phyloP scores from a whole-genome alignment of 2,329 filamentous ascomycete species.

The Geosmithia putterillii region DNA sequence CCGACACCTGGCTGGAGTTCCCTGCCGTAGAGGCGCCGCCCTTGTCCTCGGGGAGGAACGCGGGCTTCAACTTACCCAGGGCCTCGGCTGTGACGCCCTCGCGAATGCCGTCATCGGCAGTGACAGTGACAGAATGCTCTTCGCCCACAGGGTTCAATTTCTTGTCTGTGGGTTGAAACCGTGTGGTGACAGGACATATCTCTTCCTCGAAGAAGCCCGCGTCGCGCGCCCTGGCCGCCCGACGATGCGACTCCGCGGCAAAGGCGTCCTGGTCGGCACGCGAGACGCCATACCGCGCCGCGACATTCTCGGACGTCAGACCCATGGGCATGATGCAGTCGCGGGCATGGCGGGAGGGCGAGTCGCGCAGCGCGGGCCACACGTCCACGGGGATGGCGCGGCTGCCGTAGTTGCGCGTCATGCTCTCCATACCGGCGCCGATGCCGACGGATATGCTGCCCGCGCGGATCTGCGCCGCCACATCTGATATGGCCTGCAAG shows the following conservation, averaged over 20 bases:
- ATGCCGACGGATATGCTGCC: slow-evolving; percentile 65
- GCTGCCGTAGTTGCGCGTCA: slow-evolving; percentile 82
- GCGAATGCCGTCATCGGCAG: slow-evolving; percentile 73
- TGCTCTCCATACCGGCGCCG: slow-evolving; percentile 88
- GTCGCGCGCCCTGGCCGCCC: slow-evolving; percentile 58
- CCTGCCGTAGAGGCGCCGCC: slow-evolving; percentile 68
- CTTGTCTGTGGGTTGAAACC: slow-evolving; percentile 52
- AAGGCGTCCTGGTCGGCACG: slow-evolving; percentile 74
- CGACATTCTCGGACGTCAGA: slow-evolving; percentile 80
- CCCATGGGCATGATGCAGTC: slow-evolving; percentile 97
- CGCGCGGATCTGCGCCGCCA: slow-evolving; percentile 64
- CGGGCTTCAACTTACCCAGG: slow-evolving; percentile 71
- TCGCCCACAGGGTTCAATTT: slow-evolving; percentile 37
- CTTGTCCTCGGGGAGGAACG: slow-evolving; percentile 50
- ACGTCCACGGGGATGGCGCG: slow-evolving; percentile 73
- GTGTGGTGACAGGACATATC: slow-evolving; percentile 68
- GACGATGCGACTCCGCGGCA: slow-evolving; percentile 60
- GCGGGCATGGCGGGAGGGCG: slow-evolving; percentile 51
- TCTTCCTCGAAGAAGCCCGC: slow-evolving; percentile 63
- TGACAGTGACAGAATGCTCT: slow-evolving; percentile 52
- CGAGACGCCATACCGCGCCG: slow-evolving; percentile 59
- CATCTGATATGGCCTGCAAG: slow-evolving; percentile 61
- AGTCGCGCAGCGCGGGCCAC: slow-evolving; percentile 62
- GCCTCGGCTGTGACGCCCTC: slow-evolving; percentile 54
- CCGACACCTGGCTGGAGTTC: slow-evolving; percentile 75